A percentile compares a stretch with the other conserved stretches of the same genome.
These are phyloP conservation scores for Backusella psychrophila DNA, from an alignment of 192 early-diverging fungal genomes.

Conservation along the genomic window DNA sequence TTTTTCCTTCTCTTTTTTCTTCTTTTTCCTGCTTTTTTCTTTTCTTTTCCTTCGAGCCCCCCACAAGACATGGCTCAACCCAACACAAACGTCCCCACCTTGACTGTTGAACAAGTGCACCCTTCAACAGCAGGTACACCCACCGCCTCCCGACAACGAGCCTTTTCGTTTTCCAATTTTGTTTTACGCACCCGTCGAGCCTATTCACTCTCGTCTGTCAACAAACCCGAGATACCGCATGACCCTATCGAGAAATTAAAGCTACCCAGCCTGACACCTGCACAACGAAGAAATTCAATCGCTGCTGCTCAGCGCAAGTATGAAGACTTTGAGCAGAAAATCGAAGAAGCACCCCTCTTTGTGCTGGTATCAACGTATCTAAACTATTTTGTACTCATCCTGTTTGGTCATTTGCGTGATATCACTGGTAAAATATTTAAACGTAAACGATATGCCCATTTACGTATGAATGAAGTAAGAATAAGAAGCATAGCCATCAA, in stretches of 20 bases:
- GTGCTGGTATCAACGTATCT: conserved; percentile 85
- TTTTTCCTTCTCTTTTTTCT: background rate
- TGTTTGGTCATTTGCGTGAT: conserved; percentile 83
- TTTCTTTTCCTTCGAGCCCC: background rate
- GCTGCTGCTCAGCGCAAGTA: conserved; percentile 24
- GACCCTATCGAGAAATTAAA: background rate
- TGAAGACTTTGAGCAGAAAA: conserved; percentile 39
- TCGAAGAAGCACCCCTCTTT: conserved; percentile 54
- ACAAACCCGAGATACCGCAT: conserved; percentile 1
- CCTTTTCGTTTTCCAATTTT: conserved; percentile 16
- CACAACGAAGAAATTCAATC: conserved; percentile 29
- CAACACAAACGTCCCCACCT: background rate
- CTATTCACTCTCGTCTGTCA: conserved; percentile 35
- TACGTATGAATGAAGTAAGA: conserved; percentile 41
- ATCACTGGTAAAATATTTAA: conserved; percentile 72
- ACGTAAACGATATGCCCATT: conserved; percentile 60
- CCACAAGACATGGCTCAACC: background rate
- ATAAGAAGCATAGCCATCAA: too few species aligned
- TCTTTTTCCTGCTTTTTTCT: background rate
- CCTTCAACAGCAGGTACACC: background rate
- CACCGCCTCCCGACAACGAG: conserved; percentile 5
- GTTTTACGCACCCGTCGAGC: conserved; percentile 27
- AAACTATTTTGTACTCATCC: conserved; percentile 80
- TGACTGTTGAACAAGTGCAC: background rate
- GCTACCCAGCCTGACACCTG: conserved; percentile 12